phyloP scores from a whole-genome alignment of 2,329 filamentous ascomycete genomes.

The Boeremia lycopersici region DNA sequence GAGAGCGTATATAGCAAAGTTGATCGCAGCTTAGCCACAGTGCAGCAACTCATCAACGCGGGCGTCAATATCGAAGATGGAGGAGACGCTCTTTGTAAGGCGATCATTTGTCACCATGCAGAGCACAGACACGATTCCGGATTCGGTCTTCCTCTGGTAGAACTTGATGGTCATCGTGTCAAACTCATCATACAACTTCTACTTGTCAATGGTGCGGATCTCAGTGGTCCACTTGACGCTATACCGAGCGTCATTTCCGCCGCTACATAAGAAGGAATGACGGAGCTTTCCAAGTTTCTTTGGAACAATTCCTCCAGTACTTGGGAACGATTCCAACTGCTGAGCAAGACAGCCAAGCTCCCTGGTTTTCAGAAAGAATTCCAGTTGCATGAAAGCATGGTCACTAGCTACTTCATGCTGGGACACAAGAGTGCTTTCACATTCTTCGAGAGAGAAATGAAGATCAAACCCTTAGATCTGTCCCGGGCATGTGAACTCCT shows the following conservation, averaged over 20 bases:
- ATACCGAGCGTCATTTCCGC: no score
- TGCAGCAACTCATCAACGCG: background rate
- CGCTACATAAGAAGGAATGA: background rate
- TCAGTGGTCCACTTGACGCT: no score
- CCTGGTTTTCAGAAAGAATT: no score
- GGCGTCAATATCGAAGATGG: background rate
- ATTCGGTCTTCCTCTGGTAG: no score
- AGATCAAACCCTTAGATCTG: background rate
- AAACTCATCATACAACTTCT: background rate
- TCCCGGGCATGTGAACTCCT: background rate
- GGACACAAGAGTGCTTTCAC: no score
- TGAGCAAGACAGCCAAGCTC: no score
- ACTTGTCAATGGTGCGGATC: background rate
- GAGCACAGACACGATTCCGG: no score
- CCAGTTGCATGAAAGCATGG: no score
- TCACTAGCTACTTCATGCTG: background rate
- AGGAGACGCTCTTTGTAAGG: background rate
- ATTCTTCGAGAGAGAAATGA: background rate
- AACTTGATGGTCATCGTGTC: background rate
- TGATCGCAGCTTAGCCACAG: background rate
- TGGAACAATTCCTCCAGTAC: no score
- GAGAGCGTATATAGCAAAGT: background rate
- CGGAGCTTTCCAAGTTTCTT: no score
- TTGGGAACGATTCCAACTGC: no score
- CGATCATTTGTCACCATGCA: background rate